Evolutionary conservation across 192 early-diverging fungal species (phyloP), one percentile per base, ranked within the genome.

Genomic region (Helicostylum pulchrum): DNA sequence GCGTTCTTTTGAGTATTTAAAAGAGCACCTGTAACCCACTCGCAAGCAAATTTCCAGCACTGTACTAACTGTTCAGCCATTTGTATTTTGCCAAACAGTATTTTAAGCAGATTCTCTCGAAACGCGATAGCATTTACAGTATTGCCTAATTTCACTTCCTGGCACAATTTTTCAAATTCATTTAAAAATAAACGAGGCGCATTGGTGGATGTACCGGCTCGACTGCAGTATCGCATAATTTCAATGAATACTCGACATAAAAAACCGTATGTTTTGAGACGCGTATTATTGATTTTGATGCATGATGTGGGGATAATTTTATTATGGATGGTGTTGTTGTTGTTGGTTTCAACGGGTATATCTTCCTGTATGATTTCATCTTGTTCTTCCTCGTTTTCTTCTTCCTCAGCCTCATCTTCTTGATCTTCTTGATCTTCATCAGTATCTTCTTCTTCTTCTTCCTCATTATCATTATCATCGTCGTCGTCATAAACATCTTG

Each of bases 41-140:
- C 31, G 19, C 61, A 62, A 14, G 48, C 9, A 15, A 50, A 9
- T n/a, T 51, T 62, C 61, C 61, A 62, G 20, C 21, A 31, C 19
- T 39, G 48, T 34, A 51, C 48, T 21, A 62, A 39, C 19, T 51
- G 30, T 0, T 62, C 14, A 11, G 61, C 10, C 61, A 62, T 49
- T 36, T 48, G 46, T 12, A 62, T 30, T 51, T 51, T 50, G 20
- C 48, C 61, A 51, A 62, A 62, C 34, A 62, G 34, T 20, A 62
- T 62, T 2, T 26, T 51, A 2, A 36, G 19, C 11, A 62, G 49
- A 12, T 30, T 62, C 36, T 62, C 31, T 11, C 48, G 30, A 36
- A 51, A 39, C 12, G n/a, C 21, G 15, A 15, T 20, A 15, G 43
- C 12, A 45, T 59, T 17, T 6, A 59, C 21, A 4, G 39, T 59